Percentiles rank a stretch among this genome's conserved stretches.
Evolutionary conservation across 495 filamentous ascomycete genomes (phyloP).

Genomic region (Lasiosphaeria ovina): DNA sequence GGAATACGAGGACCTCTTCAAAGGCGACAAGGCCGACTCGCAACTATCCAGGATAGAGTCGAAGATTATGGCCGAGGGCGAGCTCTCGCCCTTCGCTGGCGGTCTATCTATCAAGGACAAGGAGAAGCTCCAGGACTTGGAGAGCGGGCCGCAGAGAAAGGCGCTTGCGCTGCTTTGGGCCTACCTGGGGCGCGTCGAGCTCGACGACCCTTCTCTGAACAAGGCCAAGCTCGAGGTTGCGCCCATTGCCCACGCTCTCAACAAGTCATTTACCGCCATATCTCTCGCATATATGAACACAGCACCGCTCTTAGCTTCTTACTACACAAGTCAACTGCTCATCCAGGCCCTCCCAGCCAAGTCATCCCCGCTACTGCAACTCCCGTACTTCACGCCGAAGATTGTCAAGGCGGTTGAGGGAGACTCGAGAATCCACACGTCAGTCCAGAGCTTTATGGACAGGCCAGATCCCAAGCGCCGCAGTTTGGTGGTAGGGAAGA

Average conservation of each 20-base stretch:
- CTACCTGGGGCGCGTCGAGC: slow-evolving; percentile 81
- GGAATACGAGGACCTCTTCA: slow-evolving; percentile 68
- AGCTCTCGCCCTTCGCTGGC: slow-evolving; percentile 43
- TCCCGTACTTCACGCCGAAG: slow-evolving; percentile 79
- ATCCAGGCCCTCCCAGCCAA: slow-evolving; percentile 85
- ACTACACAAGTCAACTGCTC: slow-evolving; percentile 74
- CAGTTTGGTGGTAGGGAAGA: slow-evolving; percentile 63
- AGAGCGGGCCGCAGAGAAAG: slow-evolving; percentile 73
- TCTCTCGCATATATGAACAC: slow-evolving; percentile 83
- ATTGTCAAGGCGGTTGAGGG: slow-evolving; percentile 76
- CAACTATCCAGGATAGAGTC: slow-evolving; percentile 80
- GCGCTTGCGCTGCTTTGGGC: slow-evolving; percentile 90
- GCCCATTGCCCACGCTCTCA: slow-evolving; percentile 79
- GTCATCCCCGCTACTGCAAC: slow-evolving; percentile 84
- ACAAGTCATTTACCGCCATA: slow-evolving; percentile 82
- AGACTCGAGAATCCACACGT: slow-evolving; percentile 69
- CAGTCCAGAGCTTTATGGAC: slow-evolving; percentile 84
- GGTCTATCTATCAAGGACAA: slow-evolving; percentile 69
- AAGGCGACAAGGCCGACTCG: slow-evolving; percentile 68
- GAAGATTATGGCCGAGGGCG: slow-evolving; percentile 62
- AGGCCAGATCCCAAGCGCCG: slow-evolving; percentile 71
- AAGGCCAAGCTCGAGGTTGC: slow-evolving; percentile 76
- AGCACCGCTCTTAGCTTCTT: slow-evolving; percentile 76
- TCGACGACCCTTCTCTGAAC: slow-evolving; percentile 66
- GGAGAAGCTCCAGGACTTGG: slow-evolving; percentile 64